These are phyloP conservation scores for Fistulinella prunicolor DNA, from an alignment of 768 basidiomycete genomes.

Conservation along the genomic window DNA sequence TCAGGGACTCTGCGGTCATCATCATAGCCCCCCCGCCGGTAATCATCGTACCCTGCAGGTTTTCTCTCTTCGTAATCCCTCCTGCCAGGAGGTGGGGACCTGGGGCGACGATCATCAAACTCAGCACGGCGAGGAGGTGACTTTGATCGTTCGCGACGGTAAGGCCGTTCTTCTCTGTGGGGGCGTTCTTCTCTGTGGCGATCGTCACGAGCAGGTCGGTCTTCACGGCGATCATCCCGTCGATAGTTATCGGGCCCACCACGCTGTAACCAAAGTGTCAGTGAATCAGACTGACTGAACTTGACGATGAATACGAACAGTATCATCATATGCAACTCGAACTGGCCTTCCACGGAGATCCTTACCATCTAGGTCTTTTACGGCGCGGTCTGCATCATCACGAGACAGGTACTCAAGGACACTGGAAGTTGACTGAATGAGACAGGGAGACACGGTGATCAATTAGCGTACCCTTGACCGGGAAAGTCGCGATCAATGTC, in stretches of 20 bases:
- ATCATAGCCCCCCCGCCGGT: constrained; percentile 74
- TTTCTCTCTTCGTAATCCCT: constrained; percentile 83
- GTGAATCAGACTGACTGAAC: background rate
- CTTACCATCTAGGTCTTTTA: constrained; percentile 79
- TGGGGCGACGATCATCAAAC: constrained; percentile 74
- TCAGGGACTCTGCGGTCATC: constrained; percentile 83
- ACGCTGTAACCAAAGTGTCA: constrained; percentile 41
- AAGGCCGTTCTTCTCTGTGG: constrained; percentile 44
- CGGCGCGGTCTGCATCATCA: constrained; percentile 92
- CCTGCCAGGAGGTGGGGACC: constrained; percentile 71
- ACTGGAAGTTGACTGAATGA: constrained; percentile 38
- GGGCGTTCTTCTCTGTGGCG: constrained; percentile 60
- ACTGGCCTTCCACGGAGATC: constrained; percentile 85
- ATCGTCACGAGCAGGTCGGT: constrained; percentile 51
- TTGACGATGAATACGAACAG: constrained; percentile 40
- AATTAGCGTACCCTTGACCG: constrained; percentile 73
- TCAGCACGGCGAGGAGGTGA: constrained; percentile 75
- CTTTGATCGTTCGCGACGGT: constrained; percentile 79
- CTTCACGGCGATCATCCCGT: constrained; percentile 68
- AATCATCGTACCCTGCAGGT: constrained; percentile 91
- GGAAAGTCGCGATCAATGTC: constrained; percentile 88
- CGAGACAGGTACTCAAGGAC: constrained; percentile 87
- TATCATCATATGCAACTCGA: constrained; percentile 64
- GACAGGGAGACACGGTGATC: background rate
- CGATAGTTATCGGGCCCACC: constrained; percentile 70